These are phyloP conservation scores for Afroboletus lepidellus DNA, from an alignment of 1,284 basidiomycete species.

Conservation along the genomic window DNA sequence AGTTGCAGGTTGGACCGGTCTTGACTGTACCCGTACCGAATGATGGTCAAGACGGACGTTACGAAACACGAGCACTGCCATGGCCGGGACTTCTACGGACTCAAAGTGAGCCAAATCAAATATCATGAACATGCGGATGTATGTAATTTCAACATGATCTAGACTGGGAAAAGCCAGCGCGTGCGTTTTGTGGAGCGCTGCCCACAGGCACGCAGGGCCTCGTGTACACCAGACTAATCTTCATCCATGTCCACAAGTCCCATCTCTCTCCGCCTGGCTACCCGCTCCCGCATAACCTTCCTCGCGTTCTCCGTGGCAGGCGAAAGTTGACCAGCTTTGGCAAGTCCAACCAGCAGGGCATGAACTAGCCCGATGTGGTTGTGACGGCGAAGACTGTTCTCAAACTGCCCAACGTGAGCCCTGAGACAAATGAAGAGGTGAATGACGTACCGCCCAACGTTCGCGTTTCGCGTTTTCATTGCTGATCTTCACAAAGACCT, in stretches of 20 bases:
- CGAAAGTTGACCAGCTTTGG: slow-evolving; percentile 58
- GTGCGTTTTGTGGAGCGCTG: slow-evolving; percentile 4
- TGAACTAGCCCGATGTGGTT: slow-evolving; percentile 82
- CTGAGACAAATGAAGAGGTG: no score
- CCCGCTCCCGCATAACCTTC: slow-evolving; percentile 32
- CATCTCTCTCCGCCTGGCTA: slow-evolving; percentile 28
- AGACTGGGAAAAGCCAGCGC: background rate
- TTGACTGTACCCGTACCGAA: no score
- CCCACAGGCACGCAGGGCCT: slow-evolving; percentile 2
- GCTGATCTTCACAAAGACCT: slow-evolving; percentile 61
- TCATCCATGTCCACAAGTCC: slow-evolving; percentile 31
- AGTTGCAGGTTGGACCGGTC: no score
- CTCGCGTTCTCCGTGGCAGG: slow-evolving; percentile 46
- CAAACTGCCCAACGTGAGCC: slow-evolving; percentile 60
- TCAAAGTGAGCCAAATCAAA: slow-evolving; percentile 6
- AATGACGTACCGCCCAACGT: slow-evolving; percentile 71
- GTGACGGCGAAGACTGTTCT: slow-evolving; percentile 78
- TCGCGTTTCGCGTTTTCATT: slow-evolving; percentile 77
- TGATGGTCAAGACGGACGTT: background rate
- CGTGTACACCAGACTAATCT: slow-evolving; percentile 18
- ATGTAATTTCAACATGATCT: slow-evolving; percentile 5
- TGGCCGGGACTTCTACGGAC: slow-evolving; percentile 6
- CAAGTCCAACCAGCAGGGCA: slow-evolving; percentile 64
- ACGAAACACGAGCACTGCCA: slow-evolving; percentile 14
- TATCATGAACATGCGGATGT: background rate